Evolutionary conservation across 768 basidiomycete genomes (phyloP).

Genomic region (Rhodotorula diobovata): DNA sequence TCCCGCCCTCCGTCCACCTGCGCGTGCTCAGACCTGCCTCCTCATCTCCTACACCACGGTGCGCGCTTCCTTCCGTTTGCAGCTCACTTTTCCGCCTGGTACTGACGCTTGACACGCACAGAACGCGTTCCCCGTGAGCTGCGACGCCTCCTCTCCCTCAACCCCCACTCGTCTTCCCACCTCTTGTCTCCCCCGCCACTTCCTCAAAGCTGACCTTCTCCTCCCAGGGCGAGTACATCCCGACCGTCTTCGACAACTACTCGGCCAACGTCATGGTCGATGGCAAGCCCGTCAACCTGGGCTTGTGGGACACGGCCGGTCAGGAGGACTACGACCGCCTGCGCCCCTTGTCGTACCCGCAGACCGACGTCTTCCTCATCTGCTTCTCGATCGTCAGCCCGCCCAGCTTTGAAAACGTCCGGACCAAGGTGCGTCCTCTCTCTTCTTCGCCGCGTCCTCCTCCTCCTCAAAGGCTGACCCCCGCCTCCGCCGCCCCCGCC

Average conservation of each 20-base stretch:
- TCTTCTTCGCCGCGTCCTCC: neutral
- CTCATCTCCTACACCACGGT: conserved; percentile 96
- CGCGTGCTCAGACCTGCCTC: conserved; percentile 72
- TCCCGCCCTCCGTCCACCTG: neutral
- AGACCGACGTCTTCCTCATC: conserved; percentile 98
- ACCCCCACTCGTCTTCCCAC: neutral
- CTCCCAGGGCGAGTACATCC: conserved; percentile 86
- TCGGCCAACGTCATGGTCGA: conserved; percentile 95
- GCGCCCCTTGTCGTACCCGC: conserved; percentile 94
- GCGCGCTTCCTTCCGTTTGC: neutral
- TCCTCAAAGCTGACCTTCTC: conserved; percentile 51
- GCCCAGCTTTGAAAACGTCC: conserved; percentile 96
- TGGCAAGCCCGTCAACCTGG: conserved; percentile 94
- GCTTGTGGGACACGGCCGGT: conserved; percentile 99
- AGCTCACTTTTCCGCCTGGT: too few species aligned
- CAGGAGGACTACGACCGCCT: conserved; percentile 99
- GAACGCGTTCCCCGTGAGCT: conserved; percentile 44
- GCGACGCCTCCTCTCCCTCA: conserved; percentile 8
- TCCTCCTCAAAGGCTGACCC: neutral
- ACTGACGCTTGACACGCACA: neutral
- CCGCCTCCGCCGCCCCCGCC: neutral
- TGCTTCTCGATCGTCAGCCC: conserved; percentile 98
- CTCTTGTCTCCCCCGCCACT: neutral
- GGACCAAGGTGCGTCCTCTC: conserved; percentile 69
- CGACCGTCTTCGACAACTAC: conserved; percentile 98